Base-by-base conservation (phyloP, 1,284 basidiomycete genomes). In the Cryptococcus sp. region DNA sequence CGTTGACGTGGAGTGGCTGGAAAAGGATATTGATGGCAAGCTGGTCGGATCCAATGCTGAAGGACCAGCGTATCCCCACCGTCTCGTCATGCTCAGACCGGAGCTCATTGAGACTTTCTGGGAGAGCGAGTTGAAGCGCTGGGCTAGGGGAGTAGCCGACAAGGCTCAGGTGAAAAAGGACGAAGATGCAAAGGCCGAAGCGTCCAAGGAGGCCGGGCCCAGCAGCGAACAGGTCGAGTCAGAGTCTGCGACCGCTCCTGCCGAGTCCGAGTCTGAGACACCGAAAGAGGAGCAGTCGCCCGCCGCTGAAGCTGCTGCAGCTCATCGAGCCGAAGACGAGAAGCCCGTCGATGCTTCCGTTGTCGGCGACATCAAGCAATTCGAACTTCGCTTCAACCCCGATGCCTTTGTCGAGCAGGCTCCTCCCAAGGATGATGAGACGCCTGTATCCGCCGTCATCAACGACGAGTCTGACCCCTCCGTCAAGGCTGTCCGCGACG, bases 1-100 rank as follows among this genome's bases (percentile, higher is more conserved):
- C 16, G 81, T 83, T 58, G 83, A 85, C 68, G 73, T 84, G 62
- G 81, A 82, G 63, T 85, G 81, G 78, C 75, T 83, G 51, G 82
- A 85, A 69, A 78, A 81, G 65, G 80, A 84, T 62, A 64, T 78
- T 38, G 63, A 73, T 2, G 78, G 78, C 42, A 61, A 69, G 50
- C 57, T 78, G 23, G 65, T 71, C 42, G 62, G 65, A 22, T 64
- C 55, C 4, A 63, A 73, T 40, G 60, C 52, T 19, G 63, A 62
- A 7, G 61, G 57, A 15, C 56, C 64, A 38, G 65, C 58, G 15
- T 85, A 84, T 72, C 83, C 83, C 30, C 83, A 85, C 68, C 76
- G 82, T 55, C 77, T 83, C 60, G 73, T 80, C n/a, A 74, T 84
- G 43, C 79, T 85, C n/a, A 81, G 83, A 52, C 81, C 82, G n/a